Evolutionary conservation across 2,329 filamentous ascomycete species (phyloP).

Genomic region (Fusarium xyrophilum): DNA sequence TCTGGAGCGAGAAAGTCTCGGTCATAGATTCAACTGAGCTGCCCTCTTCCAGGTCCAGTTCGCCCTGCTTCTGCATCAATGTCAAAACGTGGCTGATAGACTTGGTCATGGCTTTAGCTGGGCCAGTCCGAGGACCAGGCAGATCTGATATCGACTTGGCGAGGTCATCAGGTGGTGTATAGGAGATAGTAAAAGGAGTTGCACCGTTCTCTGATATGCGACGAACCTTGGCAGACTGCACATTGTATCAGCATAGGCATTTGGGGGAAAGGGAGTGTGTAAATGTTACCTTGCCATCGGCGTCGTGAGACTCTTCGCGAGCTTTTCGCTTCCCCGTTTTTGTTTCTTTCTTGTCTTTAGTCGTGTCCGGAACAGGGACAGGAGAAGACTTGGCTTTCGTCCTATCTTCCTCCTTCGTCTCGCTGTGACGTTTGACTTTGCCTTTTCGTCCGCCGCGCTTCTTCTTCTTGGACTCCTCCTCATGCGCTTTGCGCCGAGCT

Average conservation of each 20-base stretch:
- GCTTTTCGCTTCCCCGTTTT: constrained; percentile 64
- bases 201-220: constrained; percentile 61
- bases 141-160: constrained; percentile 61
- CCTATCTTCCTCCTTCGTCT: constrained; percentile 68
- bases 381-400: constrained; percentile 51
- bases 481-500: constrained; percentile 66
- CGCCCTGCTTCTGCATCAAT: constrained; percentile 69
- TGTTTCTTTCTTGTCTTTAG: constrained; percentile 58
- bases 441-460: constrained; percentile 67
- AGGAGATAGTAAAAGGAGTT: constrained; percentile 43
- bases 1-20: constrained; percentile 75
- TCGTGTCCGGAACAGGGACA: constrained; percentile 45
- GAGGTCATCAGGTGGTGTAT: constrained; percentile 60
- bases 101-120: constrained; percentile 74
- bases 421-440: constrained; percentile 70
- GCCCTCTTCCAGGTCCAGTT: constrained; percentile 68
- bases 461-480: constrained; percentile 67
- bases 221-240: constrained; percentile 55
- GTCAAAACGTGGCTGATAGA: constrained; percentile 71
- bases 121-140: constrained; percentile 68
- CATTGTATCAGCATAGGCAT: constrained; percentile 1
- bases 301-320: constrained; percentile 63
- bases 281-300: constrained; percentile 56
- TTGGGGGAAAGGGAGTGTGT: not conserved
- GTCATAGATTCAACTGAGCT: constrained; percentile 69